Evolutionary conservation across 345 rosid species (phyloP).

Genomic region (Populus davidiana): DNA sequence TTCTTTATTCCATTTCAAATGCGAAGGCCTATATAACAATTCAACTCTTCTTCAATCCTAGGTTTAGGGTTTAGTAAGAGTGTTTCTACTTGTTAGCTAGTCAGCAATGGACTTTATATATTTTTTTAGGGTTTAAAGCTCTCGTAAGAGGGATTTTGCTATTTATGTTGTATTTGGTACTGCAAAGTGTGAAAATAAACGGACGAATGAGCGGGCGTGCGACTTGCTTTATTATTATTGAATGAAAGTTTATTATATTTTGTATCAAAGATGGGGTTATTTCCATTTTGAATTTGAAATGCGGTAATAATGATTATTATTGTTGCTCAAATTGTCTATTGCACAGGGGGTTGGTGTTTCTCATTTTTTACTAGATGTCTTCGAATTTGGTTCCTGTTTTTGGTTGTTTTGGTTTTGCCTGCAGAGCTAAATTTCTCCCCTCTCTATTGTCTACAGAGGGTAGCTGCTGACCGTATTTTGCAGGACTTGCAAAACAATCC

Average conservation of each 20-base stretch:
- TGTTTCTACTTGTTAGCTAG: not conserved
- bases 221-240: not conserved
- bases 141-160: not conserved
- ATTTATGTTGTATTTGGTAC: too few species aligned
- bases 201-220: too few species aligned
- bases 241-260: not conserved
- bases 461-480: constrained; percentile 91
- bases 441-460: constrained; percentile 51
- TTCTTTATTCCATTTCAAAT: not conserved
- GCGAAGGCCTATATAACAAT: not conserved
- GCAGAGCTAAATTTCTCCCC: not conserved
- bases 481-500: constrained; percentile 95
- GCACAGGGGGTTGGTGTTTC: not conserved
- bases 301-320: not conserved
- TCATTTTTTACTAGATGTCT: not conserved
- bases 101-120: not conserved
- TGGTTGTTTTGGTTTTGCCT: not conserved
- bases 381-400: not conserved
- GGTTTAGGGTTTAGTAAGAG: not conserved
- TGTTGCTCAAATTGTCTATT: not conserved
- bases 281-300: not conserved
- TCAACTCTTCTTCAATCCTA: not conserved
- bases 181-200: too few species aligned
- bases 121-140: not conserved
- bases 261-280: not conserved